phyloP scores from a whole-genome alignment of 2,329 filamentous ascomycete genomes.

The Pseudogymnoascus sp. region DNA sequence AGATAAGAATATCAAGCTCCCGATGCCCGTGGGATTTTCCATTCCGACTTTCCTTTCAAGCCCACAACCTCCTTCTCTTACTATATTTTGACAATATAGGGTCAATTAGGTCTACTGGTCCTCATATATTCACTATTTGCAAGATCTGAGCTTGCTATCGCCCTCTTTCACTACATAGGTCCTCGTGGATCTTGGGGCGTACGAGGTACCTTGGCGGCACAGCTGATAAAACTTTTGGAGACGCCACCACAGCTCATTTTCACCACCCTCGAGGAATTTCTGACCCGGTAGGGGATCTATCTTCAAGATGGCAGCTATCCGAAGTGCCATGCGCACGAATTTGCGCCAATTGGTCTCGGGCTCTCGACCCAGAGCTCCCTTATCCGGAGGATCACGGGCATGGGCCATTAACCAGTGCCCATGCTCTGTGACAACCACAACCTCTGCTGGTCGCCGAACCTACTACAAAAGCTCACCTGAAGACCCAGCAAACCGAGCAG shows the following conservation, averaged over 20 bases:
- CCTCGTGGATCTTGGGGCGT: slow-evolving; percentile 4
- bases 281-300: neutral
- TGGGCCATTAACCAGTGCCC: slow-evolving; percentile 20
- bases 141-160: neutral
- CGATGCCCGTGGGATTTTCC: neutral
- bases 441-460: slow-evolving; percentile 21
- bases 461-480: slow-evolving; percentile 28
- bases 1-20: neutral
- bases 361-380: neutral
- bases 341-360: slow-evolving; percentile 8
- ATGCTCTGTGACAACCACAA: slow-evolving; percentile 11
- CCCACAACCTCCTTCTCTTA: neutral
- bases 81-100: slow-evolving; percentile 5
- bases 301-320: slow-evolving; percentile 6
- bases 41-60: neutral
- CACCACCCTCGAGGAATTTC: neutral
- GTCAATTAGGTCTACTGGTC: neutral
- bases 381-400: slow-evolving; percentile 15
- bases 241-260: slow-evolving; percentile 6
- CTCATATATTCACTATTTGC: neutral
- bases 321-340: slow-evolving; percentile 9
- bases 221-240: slow-evolving; percentile 3
- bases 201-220: neutral
- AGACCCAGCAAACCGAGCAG: slow-evolving; percentile 22
- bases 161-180: neutral